Base-by-base conservation (phyloP, 768 basidiomycete genomes). In the Rhizopogon vulgaris region DNA sequence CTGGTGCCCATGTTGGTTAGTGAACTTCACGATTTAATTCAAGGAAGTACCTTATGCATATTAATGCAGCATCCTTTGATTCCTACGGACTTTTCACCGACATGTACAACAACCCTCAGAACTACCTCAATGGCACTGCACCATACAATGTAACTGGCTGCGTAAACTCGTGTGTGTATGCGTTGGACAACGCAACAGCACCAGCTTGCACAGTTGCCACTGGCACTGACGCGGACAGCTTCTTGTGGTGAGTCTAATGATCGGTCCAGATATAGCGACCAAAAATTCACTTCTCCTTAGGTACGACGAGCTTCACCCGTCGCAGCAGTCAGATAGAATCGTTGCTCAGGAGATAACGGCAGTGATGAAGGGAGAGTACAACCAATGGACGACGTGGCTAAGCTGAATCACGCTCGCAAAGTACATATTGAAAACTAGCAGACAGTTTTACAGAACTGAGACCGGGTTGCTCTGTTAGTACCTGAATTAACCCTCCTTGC, bases 71-170 rank as follows among this genome's bases (percentile, higher is more conserved):
- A 1, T 61, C 81, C 0, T 85, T 85, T 56, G 80, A 85, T 61
- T 82, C 83, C 4, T 73, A 84, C 60, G 70, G 70, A 2, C 71
- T 85, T 28, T 83, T 85, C 61, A 63, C 73, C 15, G 82, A 85
- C 58, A 83, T 86, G 67, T 72, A 73, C 56, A 63, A 67, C 24
- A 62, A 75, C 51, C 84, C 84, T 1, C 56, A 63, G 7, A 55
- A 60, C 3, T 85, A 84, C 63, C 64, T 85, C 30, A 86, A 85
- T 53, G 84, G 83, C 7, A 85, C 82, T 0, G 82, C 74, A 0
- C 80, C 82, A 11, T 62, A 78, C 43, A 84, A 85, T 55, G 74
- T 80, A 24, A 83, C 79, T 0, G 78, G 81, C 0, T 71, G 73
- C 22, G 68, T 79, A 37, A 59, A 74, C 38, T 68, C 76, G 0